phyloP scores from a whole-genome alignment of 1,284 basidiomycete genomes.

The Trametes pubescens region DNA sequence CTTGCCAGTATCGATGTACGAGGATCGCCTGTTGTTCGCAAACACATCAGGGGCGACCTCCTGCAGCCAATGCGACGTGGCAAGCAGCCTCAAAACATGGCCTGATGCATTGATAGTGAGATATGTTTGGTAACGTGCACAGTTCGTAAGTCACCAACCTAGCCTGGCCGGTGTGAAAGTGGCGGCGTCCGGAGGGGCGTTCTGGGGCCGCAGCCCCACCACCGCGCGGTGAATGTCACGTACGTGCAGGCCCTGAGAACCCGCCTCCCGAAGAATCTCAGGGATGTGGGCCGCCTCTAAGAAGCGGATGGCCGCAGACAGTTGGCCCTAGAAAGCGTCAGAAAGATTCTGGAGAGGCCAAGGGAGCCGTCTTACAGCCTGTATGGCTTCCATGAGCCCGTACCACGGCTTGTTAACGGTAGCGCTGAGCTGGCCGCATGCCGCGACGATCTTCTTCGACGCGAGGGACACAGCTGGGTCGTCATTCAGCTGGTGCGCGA shows the following conservation, averaged over 20 bases:
- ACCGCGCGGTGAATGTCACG: constrained; percentile 30
- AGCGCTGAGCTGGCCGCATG: constrained; percentile 64
- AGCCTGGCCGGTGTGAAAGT: constrained; percentile 4
- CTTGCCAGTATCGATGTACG: constrained; percentile 41
- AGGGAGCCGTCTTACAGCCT: constrained; percentile 15
- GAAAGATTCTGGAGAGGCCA: background rate
- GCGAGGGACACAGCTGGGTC: constrained; percentile 62
- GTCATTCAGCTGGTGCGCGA: constrained; percentile 57
- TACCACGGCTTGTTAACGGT: constrained; percentile 54
- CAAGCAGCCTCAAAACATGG: constrained; percentile 40
- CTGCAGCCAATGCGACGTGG: constrained; percentile 39
- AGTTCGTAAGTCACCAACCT: constrained; percentile 15
- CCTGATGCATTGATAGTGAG: constrained; percentile 22
- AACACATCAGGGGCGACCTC: constrained; percentile 43
- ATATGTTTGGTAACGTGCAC: background rate
- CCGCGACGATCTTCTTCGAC: constrained; percentile 65
- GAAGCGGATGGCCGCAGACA: constrained; percentile 11
- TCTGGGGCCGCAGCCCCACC: constrained; percentile 19
- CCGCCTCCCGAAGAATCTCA: constrained; percentile 48
- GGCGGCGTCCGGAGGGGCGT: constrained; percentile 4
- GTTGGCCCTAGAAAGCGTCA: constrained; percentile 11
- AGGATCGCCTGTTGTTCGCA: constrained; percentile 41
- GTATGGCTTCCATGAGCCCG: constrained; percentile 22
- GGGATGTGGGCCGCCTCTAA: constrained; percentile 14
- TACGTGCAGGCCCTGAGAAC: constrained; percentile 40